Conservation (phyloP, 305 asterid species). For the Petunia hybrid region DNA sequence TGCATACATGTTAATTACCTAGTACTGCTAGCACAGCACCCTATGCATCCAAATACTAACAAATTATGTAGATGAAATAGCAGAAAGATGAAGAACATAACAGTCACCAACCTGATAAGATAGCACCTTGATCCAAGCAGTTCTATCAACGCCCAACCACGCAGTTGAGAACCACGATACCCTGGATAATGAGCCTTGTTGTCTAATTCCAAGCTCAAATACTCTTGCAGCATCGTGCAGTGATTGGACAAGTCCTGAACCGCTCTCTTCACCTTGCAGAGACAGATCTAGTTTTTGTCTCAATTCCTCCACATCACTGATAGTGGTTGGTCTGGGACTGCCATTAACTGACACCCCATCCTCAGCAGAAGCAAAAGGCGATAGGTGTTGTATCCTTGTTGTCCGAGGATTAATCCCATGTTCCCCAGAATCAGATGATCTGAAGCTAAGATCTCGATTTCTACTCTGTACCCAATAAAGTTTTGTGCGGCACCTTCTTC, state of each 20-base stretch:
- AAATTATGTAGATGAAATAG: constrained; percentile 33
- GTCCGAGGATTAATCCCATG: constrained; percentile 48
- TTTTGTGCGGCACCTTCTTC: constrained; percentile 59
- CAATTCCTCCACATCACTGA: constrained; percentile 65
- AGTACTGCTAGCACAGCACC: background rate
- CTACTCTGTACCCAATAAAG: constrained; percentile 51
- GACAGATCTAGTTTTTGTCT: constrained; percentile 74
- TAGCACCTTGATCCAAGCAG: constrained; percentile 83
- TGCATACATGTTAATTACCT: background rate
- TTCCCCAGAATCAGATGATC: constrained; percentile 46
- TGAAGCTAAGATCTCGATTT: constrained; percentile 46
- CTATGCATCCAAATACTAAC: constrained; percentile 14
- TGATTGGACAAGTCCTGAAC: constrained; percentile 78
- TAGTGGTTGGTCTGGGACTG: constrained; percentile 60
- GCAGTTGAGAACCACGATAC: constrained; percentile 86
- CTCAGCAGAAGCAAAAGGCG: constrained; percentile 82
- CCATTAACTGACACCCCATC: constrained; percentile 90
- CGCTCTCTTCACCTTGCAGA: constrained; percentile 75
- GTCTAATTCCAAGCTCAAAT: constrained; percentile 84
- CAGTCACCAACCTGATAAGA: constrained; percentile 83
- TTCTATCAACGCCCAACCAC: constrained; percentile 91
- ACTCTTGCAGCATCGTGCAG: constrained; percentile 97
- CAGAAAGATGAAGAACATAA: constrained; percentile 1
- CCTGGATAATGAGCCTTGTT: constrained; percentile 68
- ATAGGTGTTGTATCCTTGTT: constrained; percentile 51